A percentile compares a stretch with the other conserved stretches of the same genome.
Conservation (phyloP, 768 basidiomycete species). For the Leccinum aurantiacum region DNA sequence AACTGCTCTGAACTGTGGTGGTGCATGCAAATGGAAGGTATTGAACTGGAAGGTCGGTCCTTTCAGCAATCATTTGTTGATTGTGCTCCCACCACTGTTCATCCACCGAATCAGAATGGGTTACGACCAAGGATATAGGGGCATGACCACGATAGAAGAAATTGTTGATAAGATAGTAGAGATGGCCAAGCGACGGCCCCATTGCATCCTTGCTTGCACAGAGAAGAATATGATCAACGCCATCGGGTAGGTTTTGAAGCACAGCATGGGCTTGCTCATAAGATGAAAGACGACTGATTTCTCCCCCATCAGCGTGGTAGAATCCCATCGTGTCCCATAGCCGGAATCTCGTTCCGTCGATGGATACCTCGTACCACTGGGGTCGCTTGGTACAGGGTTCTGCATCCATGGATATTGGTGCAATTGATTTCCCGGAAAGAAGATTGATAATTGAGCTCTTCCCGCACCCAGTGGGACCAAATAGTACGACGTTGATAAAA, state of each 20-base stretch:
- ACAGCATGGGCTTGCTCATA: conserved; percentile 27
- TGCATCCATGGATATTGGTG: conserved; percentile 25
- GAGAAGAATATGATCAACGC: conserved; percentile 39
- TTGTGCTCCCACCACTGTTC: conserved; percentile 37
- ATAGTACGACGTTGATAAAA: conserved; percentile 15
- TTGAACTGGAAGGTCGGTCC: neutral
- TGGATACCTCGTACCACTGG: neutral
- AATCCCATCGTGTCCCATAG: conserved; percentile 31
- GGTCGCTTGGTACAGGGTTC: conserved; percentile 32
- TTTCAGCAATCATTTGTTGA: conserved; percentile 12
- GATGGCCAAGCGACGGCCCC: conserved; percentile 24
- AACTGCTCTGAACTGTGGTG: neutral
- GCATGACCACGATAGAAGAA: conserved; percentile 35
- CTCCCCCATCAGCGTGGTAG: conserved; percentile 5
- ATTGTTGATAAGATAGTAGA: conserved; percentile 34
- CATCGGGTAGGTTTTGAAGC: conserved; percentile 25
- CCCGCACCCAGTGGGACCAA: conserved; percentile 18
- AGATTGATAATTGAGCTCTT: conserved; percentile 25
- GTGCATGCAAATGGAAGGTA: neutral
- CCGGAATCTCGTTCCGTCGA: conserved; percentile 7
- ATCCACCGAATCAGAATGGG: conserved; percentile 29
- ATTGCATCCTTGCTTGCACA: conserved; percentile 33
- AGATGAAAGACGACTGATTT: conserved; percentile 1
- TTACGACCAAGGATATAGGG: conserved; percentile 36
- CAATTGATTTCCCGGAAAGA: conserved; percentile 17